phyloP scores from a whole-genome alignment of 805 yeast genomes.

The Starmerella powellii region DNA sequence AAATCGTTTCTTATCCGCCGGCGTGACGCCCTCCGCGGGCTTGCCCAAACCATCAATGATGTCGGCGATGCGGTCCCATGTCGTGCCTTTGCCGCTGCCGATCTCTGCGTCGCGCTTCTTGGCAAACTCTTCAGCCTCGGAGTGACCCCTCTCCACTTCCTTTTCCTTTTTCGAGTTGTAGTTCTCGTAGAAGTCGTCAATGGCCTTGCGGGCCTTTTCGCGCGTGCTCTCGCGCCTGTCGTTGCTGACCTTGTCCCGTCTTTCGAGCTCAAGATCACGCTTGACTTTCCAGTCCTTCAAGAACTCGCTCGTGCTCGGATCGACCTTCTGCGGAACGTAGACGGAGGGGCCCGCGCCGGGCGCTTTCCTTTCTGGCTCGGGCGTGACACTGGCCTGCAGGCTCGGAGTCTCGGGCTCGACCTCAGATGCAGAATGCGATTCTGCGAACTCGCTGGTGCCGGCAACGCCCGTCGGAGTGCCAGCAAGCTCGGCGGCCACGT shows the following conservation, averaged over 20 bases:
- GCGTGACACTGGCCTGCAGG: conserved; percentile 16
- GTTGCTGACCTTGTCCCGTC: conserved; percentile 62
- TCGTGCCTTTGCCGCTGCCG: conserved; percentile 32
- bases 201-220: conserved; percentile 64
- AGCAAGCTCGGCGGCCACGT: conserved; percentile 30
- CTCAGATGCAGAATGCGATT: conserved; percentile 8
- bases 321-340: conserved; percentile 22
- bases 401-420: conserved; percentile 13
- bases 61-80: conserved; percentile 51
- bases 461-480: conserved; percentile 10
- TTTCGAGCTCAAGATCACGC: conserved; percentile 61
- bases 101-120: conserved; percentile 54
- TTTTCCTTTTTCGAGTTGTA: conserved; percentile 75
- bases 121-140: conserved; percentile 59
- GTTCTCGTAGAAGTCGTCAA: conserved; percentile 85
- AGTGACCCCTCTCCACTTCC: conserved; percentile 47
- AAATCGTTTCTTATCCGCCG: conserved; percentile 59
- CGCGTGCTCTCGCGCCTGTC: conserved; percentile 55
- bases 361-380: conserved; percentile 24
- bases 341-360: conserved; percentile 22
- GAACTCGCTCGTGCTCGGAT: conserved; percentile 43
- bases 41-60: conserved; percentile 36
- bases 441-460: conserved; percentile 7
- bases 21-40: conserved; percentile 32
- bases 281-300: conserved; percentile 70